phyloP scores from a whole-genome alignment of 306 rosid species.

The Gastrolobium villosum region DNA sequence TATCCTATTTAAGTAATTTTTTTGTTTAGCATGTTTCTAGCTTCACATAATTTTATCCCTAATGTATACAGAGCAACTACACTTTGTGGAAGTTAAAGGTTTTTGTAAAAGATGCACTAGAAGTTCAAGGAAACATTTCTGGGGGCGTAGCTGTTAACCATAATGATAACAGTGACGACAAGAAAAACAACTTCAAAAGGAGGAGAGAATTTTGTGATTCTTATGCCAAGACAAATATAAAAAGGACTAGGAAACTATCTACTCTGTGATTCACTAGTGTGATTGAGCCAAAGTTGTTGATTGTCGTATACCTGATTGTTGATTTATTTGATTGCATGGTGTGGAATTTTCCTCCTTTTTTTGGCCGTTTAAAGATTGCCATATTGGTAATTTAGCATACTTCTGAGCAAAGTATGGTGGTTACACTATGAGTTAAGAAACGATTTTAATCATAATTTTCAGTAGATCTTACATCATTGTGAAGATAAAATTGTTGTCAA shows the following conservation, averaged over 20 bases:
- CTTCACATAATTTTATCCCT: slow-evolving; percentile 8
- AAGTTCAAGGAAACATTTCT: slow-evolving; percentile 49
- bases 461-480: background rate
- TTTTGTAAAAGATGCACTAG: slow-evolving; percentile 79
- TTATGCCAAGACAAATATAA: slow-evolving; percentile 57
- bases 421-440: background rate
- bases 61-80: slow-evolving; percentile 68
- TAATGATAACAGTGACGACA: slow-evolving; percentile 52
- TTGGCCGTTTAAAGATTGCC: too few relatives aligned
- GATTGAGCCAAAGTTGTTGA: slow-evolving; percentile 4
- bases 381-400: too few relatives aligned
- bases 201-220: slow-evolving; percentile 60
- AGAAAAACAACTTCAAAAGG: slow-evolving; percentile 59
- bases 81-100: slow-evolving; percentile 74
- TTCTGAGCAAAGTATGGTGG: too few relatives aligned
- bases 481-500: background rate
- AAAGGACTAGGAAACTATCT: slow-evolving; percentile 68
- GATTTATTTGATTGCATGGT: too few relatives aligned
- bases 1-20: background rate
- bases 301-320: too few relatives aligned
- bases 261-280: slow-evolving; percentile 45
- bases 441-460: background rate
- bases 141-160: slow-evolving; percentile 47
- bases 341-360: too few relatives aligned
- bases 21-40: slow-evolving; percentile 17